Percentiles rank a stretch among this genome's conserved stretches.
phyloP scores from a whole-genome alignment of 495 filamentous ascomycete species.

The Filosporella fistucella region DNA sequence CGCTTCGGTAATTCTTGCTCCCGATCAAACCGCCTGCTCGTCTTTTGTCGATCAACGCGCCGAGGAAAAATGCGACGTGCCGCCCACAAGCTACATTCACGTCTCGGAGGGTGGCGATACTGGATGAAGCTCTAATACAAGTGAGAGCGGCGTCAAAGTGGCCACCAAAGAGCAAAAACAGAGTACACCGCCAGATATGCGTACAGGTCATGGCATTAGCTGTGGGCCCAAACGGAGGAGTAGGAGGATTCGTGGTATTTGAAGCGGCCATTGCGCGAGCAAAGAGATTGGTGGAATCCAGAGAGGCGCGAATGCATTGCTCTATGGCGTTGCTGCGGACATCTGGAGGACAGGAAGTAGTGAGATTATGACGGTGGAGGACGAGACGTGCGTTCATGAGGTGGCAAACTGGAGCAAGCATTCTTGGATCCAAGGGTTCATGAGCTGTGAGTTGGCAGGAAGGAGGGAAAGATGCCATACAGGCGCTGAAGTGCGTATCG shows the following conservation, averaged over 20 bases:
- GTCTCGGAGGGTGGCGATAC: slow-evolving; percentile 63
- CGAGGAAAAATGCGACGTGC: slow-evolving; percentile 79
- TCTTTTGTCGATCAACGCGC: slow-evolving; percentile 42
- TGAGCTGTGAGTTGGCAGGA: slow-evolving; percentile 61
- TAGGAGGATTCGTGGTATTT: slow-evolving; percentile 5
- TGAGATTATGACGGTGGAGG: slow-evolving; percentile 89
- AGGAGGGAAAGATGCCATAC: slow-evolving; percentile 68
- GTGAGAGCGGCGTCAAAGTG: slow-evolving; percentile 66
- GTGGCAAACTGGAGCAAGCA: slow-evolving; percentile 67
- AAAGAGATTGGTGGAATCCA: slow-evolving; percentile 74
- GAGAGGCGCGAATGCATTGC: slow-evolving; percentile 66
- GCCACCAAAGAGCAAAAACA: slow-evolving; percentile 72
- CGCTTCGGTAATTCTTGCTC: slow-evolving; percentile 16
- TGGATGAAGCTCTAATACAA: slow-evolving; percentile 66
- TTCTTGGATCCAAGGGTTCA: slow-evolving; percentile 65
- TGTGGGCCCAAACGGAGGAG: slow-evolving; percentile 28
- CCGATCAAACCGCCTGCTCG: slow-evolving; percentile 17
- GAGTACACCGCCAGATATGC: slow-evolving; percentile 85
- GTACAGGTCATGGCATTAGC: slow-evolving; percentile 67
- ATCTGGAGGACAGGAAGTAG: slow-evolving; percentile 60
- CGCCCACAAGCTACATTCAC: slow-evolving; percentile 78
- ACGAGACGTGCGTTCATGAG: slow-evolving; percentile 80
- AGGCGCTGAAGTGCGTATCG: slow-evolving; percentile 74
- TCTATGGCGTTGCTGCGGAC: slow-evolving; percentile 67
- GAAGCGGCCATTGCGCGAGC: slow-evolving; percentile 37